Conservation (phyloP, 768 basidiomycete genomes). For the Cyclocybe aegerita region DNA sequence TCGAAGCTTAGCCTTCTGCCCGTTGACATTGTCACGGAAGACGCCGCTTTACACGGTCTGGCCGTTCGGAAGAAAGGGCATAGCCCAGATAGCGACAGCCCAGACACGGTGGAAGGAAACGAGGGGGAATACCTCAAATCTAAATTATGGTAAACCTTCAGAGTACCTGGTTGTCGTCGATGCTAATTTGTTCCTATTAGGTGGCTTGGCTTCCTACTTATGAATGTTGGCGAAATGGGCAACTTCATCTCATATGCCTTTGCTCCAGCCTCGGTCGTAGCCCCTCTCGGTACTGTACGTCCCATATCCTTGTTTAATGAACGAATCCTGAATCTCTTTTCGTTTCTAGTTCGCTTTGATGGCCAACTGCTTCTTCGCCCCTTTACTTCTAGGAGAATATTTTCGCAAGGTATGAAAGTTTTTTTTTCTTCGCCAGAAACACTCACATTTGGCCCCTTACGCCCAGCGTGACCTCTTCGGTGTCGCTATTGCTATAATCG, state of each 20-base stretch:
- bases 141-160: conserved; percentile 67
- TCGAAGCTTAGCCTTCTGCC: conserved; percentile 26
- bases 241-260: conserved; percentile 92
- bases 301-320: conserved; percentile 5
- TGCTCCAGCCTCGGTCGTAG: conserved; percentile 90
- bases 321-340: conserved; percentile 3
- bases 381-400: conserved; percentile 76
- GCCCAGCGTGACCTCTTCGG: conserved; percentile 74
- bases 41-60: conserved; percentile 27
- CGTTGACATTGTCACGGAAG: conserved; percentile 42
- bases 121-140: conserved; percentile 83
- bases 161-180: neutral
- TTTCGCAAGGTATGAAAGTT: conserved; percentile 65
- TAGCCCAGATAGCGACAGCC: conserved; percentile 11
- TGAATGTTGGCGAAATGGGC: conserved; percentile 88
- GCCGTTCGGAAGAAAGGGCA: conserved; percentile 18
- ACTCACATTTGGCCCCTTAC: conserved; percentile 7
- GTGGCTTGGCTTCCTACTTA: conserved; percentile 88
- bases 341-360: conserved; percentile 76
- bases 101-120: conserved; percentile 36
- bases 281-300: conserved; percentile 91
- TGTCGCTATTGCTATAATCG: conserved; percentile 77
- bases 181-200: conserved; percentile 33
- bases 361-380: conserved; percentile 94
- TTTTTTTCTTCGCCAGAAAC: neutral